These are phyloP conservation scores for Annulohypoxylon stygium DNA, from an alignment of 495 filamentous ascomycete species.

Conservation along the genomic window DNA sequence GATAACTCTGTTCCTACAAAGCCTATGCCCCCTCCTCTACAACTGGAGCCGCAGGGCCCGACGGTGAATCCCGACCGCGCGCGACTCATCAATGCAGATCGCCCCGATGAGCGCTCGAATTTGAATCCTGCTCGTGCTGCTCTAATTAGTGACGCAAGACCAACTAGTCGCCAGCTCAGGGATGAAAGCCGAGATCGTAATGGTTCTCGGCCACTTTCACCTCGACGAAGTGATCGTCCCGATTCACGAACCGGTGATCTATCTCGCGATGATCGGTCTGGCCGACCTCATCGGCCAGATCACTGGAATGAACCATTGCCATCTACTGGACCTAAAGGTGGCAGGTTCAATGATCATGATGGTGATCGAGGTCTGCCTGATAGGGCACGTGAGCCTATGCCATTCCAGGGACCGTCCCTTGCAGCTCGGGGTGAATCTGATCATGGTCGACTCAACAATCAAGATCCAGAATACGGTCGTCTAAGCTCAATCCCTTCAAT, in stretches of 20 bases:
- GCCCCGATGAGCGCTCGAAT: constrained; percentile 51
- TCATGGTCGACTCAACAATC: constrained; percentile 68
- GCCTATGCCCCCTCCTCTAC: constrained; percentile 49
- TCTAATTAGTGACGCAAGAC: constrained; percentile 59
- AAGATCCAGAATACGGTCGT: constrained; percentile 73
- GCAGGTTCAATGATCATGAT: constrained; percentile 52
- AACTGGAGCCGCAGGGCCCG: constrained; percentile 56
- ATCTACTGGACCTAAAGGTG: constrained; percentile 41
- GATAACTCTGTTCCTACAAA: constrained; percentile 48
- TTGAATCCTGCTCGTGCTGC: constrained; percentile 71
- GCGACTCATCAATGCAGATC: constrained; percentile 56
- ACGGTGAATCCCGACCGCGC: constrained; percentile 61
- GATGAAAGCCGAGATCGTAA: constrained; percentile 62
- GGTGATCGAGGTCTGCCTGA: constrained; percentile 53
- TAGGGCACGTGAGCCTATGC: constrained; percentile 52
- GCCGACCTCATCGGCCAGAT: constrained; percentile 57
- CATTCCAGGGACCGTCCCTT: constrained; percentile 50
- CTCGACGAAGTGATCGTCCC: constrained; percentile 60
- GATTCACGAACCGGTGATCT: constrained; percentile 54
- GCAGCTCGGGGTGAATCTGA: constrained; percentile 60
- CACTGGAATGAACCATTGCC: constrained; percentile 50
- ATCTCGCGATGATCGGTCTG: constrained; percentile 61
- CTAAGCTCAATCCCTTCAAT: constrained; percentile 67
- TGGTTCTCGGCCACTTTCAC: constrained; percentile 64
- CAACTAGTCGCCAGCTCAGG: constrained; percentile 54